Evolutionary conservation across 768 basidiomycete species (phyloP), one percentile per base, ranked within the genome.

Genomic region (Leucocoprinus leucothites): DNA sequence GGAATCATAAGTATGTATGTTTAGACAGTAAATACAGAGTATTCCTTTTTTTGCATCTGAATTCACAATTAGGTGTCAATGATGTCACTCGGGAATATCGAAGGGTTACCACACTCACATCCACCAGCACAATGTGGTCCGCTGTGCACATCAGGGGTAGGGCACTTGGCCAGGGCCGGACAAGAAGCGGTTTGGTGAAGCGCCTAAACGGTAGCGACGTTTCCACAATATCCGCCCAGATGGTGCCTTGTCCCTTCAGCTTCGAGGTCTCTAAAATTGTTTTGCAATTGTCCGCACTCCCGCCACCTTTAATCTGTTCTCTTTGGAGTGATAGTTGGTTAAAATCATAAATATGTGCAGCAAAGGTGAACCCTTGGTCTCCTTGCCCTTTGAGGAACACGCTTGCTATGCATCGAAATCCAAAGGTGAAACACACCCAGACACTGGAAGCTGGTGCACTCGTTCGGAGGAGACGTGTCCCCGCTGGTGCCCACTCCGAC

Each of bases 391-490:
- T 11, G 36, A 60, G 69, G 44, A 57, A 71, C 57, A 72, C 75
- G 74, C 24, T 71, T 71, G 19, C 82, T n/a, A 49, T 35, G 9
- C 14, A 56, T 43, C 48, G 54, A 24, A 47, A 56, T 14, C 54
- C 83, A 60, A 73, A 75, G 18, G 83, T 75, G 59, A 81, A 82
- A 67, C 83, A 85, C 7, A 82, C 80, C 82, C 83, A 85, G n/a
- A 72, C 64, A 22, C 64, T 58, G 11, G 77, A 76, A 34, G 67
- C 73, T 35, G 66, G 65, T 56, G 58, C 53, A 40, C 19, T 51
- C 9, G 67, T 64, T 6, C 67, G 65, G 26, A 79, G 60, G 60
- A 84, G 63, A 24, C 82, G 77, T 8, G 78, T 77, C 3, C 72
- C 74, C 9, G 36, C 48, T 6, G 78, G 76, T 13, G 81, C 84